Evolutionary conservation across 306 rosid genomes (phyloP), one percentile per base, ranked within the genome.

Genomic region (Vigna nakashimae): DNA sequence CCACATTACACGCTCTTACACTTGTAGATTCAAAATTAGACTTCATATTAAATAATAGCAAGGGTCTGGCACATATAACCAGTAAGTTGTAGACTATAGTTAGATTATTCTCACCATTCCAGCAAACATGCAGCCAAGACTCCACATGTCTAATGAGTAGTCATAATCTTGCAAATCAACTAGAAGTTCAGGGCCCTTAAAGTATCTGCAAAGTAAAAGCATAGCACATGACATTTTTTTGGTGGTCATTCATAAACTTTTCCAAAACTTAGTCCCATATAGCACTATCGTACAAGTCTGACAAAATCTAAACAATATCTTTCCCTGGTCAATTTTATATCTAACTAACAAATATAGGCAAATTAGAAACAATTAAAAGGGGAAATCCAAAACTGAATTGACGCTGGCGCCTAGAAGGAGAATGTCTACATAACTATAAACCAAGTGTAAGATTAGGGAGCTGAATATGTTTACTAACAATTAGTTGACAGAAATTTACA

Each of bases 91-190:
- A 59, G 62, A n/a, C 36, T 76, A 62, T 45, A 34, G 74, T 76
- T 38, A 69, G 17, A 84, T 42, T 42, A 79, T 80, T 75, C 90
- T 90, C 76, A 96, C 99, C 98, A 96, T 96, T 86, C 99, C 99
- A 53, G 99, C 98, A 86, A 96, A 96, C 99, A 96, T 96, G 85
- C 99, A 96, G 78, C 99, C 98, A 65, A 96, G 98, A 87, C 99
- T 96, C 99, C 99, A 92, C 96, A 96, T 91, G 85, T 96, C 98
- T 82, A 96, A 88, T 67, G 96, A 89, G 83, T 92, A 92, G 83
- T 92, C 96, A 46, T 92, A 92, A 71, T 92, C 97, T 89, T 92
- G 96, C 85, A 92, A 84, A 86, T 90, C 96, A 77, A 90, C 97
- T 42, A 92, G 90, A 78, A 92, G 96, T 85, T 90, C 96, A 11